Percentiles rank a stretch among this genome's conserved stretches.
These are phyloP conservation scores for Bondarzewia mesenterica DNA, from an alignment of 1,284 basidiomycete species.

Conservation along the genomic window DNA sequence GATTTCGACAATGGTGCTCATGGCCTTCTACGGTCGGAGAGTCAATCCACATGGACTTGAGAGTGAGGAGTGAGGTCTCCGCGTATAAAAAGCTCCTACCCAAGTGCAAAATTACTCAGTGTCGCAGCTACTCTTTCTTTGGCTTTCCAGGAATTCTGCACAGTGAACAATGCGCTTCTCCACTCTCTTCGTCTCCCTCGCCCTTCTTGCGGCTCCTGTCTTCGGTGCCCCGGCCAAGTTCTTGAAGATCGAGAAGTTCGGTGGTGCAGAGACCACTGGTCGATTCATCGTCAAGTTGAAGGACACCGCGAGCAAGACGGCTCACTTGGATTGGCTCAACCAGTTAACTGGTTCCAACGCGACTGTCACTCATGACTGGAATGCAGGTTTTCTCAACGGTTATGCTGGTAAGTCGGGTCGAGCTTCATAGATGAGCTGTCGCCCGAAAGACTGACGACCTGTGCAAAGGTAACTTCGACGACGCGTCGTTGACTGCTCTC, in stretches of 20 bases:
- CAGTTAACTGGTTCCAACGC: conserved; percentile 23
- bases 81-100: neutral
- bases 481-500: conserved; percentile 48
- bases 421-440: neutral
- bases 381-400: conserved; percentile 36
- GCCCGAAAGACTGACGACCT: neutral
- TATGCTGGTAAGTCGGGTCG: conserved; percentile 41
- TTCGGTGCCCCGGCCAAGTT: conserved; percentile 20
- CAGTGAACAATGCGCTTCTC: conserved; percentile 19
- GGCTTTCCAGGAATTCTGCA: too few species aligned
- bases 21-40: too few species aligned
- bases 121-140: too few species aligned
- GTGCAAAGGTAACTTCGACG: conserved; percentile 33
- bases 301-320: conserved; percentile 31
- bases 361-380: conserved; percentile 30
- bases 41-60: neutral
- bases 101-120: too few species aligned
- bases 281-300: conserved; percentile 58
- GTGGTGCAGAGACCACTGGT: conserved; percentile 13
- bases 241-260: conserved; percentile 31
- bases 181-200: conserved; percentile 16
- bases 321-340: conserved; percentile 22
- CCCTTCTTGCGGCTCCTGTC: conserved; percentile 19
- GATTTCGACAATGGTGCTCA: too few species aligned
- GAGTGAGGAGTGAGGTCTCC: neutral